Evolutionary conservation across 2,329 filamentous ascomycete species (phyloP).

Genomic region (Claviceps africana): DNA sequence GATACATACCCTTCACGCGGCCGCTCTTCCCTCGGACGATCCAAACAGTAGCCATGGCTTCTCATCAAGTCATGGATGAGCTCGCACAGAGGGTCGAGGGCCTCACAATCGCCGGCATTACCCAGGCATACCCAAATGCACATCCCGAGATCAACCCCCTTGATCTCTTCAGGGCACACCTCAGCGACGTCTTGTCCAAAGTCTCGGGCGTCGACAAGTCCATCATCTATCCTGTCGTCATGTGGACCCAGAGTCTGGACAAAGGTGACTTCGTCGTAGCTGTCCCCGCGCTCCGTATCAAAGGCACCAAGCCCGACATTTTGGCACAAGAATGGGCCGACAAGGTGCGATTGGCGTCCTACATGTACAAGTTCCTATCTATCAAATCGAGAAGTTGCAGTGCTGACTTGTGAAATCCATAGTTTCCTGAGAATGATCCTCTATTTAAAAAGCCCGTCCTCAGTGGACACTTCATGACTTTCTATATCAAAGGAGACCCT

Average conservation of each 20-base stretch:
- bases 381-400: neutral
- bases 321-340: constrained; percentile 47
- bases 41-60: constrained; percentile 1
- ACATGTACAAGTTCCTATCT: neutral
- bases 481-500: constrained; percentile 63
- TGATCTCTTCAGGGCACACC: constrained; percentile 67
- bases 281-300: constrained; percentile 66
- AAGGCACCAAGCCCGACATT: constrained; percentile 51
- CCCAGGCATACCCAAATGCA: constrained; percentile 34
- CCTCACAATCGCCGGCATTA: constrained; percentile 3
- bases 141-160: constrained; percentile 59
- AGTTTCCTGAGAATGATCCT: constrained; percentile 63
- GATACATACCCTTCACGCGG: neutral
- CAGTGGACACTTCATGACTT: constrained; percentile 58
- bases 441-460: constrained; percentile 56
- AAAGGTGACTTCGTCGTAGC: constrained; percentile 73
- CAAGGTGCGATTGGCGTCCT: constrained; percentile 31
- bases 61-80: constrained; percentile 3
- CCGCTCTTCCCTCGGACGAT: neutral
- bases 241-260: constrained; percentile 67
- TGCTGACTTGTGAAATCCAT: neutral
- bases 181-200: constrained; percentile 52
- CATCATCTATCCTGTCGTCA: constrained; percentile 60
- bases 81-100: constrained; percentile 7
- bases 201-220: constrained; percentile 56